These are phyloP conservation scores for Cercophora sp. DNA, from an alignment of 495 filamentous ascomycete species.

Conservation along the genomic window DNA sequence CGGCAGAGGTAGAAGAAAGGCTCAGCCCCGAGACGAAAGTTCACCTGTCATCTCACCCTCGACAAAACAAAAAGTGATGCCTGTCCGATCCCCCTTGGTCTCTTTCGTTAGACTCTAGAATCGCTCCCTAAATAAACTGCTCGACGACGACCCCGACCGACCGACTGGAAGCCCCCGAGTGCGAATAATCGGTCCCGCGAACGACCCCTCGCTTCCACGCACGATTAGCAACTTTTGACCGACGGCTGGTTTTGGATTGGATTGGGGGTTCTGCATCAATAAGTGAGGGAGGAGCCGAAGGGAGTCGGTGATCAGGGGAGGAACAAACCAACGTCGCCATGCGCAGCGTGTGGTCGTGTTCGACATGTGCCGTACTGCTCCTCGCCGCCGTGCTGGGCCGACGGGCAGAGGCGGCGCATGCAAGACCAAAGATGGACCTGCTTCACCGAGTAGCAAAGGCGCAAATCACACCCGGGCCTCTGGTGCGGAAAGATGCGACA, in stretches of 20 bases:
- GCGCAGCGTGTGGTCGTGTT: slow-evolving; percentile 27
- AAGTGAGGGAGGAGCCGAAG: background rate
- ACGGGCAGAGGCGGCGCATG: slow-evolving; percentile 20
- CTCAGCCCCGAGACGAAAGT: background rate
- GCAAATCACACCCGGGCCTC: slow-evolving; percentile 22
- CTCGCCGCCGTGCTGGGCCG: slow-evolving; percentile 23
- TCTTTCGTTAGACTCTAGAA: too few relatives aligned
- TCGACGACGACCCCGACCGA: too few relatives aligned
- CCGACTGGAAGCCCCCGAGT: too few relatives aligned
- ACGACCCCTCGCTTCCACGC: too few relatives aligned
- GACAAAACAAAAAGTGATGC: background rate
- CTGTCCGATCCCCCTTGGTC: background rate
- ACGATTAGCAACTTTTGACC: too few relatives aligned
- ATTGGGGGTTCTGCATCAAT: background rate
- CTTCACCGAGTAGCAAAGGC: slow-evolving; percentile 37
- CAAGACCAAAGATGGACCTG: slow-evolving; percentile 16
- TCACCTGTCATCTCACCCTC: background rate
- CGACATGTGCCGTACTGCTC: slow-evolving; percentile 23
- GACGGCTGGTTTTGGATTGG: background rate
- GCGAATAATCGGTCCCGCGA: too few relatives aligned
- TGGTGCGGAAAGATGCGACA: slow-evolving; percentile 18
- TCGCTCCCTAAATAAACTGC: too few relatives aligned
- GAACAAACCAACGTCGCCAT: slow-evolving; percentile 19
- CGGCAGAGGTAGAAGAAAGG: too few relatives aligned
- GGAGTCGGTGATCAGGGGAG: background rate